phyloP scores from a whole-genome alignment of 768 basidiomycete species.

The Paxillus rubicundulus region DNA sequence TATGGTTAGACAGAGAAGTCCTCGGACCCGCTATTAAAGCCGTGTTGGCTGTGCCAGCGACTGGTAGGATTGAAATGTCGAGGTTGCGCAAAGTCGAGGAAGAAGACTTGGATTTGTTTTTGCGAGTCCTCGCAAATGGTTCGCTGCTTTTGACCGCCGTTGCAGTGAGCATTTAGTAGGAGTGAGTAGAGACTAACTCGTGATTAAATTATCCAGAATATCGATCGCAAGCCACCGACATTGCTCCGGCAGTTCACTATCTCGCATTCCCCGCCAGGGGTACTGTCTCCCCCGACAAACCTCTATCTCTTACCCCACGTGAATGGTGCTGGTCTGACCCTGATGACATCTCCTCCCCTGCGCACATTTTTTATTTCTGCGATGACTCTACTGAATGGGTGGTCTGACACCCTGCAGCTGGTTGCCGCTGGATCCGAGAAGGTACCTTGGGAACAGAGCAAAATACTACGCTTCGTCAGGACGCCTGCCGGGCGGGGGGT shows the following conservation, averaged over 20 bases:
- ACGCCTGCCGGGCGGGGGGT: conserved; percentile 80
- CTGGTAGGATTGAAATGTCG: conserved; percentile 22
- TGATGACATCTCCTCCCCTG: conserved; percentile 69
- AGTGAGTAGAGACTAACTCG: background rate
- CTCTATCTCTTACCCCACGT: conserved; percentile 54
- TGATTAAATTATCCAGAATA: conserved; percentile 53
- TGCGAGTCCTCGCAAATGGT: conserved; percentile 69
- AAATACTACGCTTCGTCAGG: conserved; percentile 63
- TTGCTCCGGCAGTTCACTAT: conserved; percentile 73
- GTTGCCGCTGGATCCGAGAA: conserved; percentile 40
- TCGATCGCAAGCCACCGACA: conserved; percentile 86
- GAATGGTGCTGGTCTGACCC: conserved; percentile 43
- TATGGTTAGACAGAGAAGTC: conserved; percentile 67
- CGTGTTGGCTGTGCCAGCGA: conserved; percentile 36
- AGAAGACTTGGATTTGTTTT: conserved; percentile 77
- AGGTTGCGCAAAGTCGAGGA: conserved; percentile 62
- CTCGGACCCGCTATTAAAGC: conserved; percentile 48
- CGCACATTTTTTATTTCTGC: conserved; percentile 58
- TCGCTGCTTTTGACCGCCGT: conserved; percentile 73
- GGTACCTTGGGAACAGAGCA: conserved; percentile 45
- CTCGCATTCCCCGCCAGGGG: conserved; percentile 55
- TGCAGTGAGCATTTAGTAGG: conserved; percentile 47
- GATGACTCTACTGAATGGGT: conserved; percentile 59
- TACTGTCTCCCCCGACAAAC: conserved; percentile 48
- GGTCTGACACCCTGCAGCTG: conserved; percentile 49